Evolutionary conservation across 2,329 filamentous ascomycete species (phyloP).

Genomic region (Aspergillus sp.): DNA sequence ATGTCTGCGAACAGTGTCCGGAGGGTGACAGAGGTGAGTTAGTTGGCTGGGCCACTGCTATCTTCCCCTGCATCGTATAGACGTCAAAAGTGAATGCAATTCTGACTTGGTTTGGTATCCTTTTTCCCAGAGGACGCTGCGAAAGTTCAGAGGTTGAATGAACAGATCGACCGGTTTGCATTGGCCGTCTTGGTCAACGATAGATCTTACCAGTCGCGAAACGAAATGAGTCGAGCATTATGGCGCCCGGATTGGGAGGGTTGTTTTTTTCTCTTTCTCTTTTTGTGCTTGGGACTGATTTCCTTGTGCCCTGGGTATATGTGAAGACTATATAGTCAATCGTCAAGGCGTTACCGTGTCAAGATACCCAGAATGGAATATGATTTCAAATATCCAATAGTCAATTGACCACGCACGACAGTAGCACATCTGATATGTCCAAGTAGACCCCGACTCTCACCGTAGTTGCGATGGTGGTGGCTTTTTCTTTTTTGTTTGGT

Average conservation of each 20-base stretch:
- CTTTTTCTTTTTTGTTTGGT: background rate
- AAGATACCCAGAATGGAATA: constrained; percentile 9
- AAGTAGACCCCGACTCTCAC: background rate
- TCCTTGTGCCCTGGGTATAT: too few relatives aligned
- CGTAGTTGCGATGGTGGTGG: background rate
- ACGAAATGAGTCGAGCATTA: too few relatives aligned
- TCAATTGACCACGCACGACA: too few relatives aligned
- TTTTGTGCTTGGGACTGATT: too few relatives aligned
- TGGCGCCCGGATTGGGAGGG: too few relatives aligned
- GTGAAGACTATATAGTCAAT: background rate
- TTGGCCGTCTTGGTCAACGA: too few relatives aligned
- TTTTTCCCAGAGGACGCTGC: constrained; percentile 49
- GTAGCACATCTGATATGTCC: too few relatives aligned
- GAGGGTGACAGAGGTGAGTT: constrained; percentile 64
- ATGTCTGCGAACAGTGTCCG: constrained; percentile 68
- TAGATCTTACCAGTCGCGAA: too few relatives aligned
- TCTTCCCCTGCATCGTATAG: background rate
- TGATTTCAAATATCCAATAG: too few relatives aligned
- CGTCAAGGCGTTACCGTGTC: constrained; percentile 3
- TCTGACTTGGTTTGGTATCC: constrained; percentile 5
- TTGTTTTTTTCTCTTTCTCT: too few relatives aligned
- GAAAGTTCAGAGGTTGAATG: constrained; percentile 59
- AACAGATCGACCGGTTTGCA: too few relatives aligned
- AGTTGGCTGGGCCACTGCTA: background rate
- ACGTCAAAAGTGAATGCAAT: background rate